phyloP scores from a whole-genome alignment of 805 yeast genomes.

The Candida chilensis region DNA sequence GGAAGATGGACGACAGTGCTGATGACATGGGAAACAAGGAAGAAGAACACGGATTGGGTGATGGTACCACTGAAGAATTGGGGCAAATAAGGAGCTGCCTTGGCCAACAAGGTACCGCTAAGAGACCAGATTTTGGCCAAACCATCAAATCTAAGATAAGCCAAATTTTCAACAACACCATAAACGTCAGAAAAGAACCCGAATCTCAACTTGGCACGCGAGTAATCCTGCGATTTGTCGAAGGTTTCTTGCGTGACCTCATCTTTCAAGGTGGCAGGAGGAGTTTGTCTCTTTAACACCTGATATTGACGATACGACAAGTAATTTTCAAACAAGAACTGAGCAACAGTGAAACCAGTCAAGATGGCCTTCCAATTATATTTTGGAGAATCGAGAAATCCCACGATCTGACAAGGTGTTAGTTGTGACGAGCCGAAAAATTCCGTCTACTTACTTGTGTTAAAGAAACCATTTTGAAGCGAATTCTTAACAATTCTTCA shows the following conservation, averaged over 20 bases:
- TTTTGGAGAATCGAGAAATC: constrained; percentile 52
- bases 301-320: constrained; percentile 71
- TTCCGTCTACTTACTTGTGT: background rate
- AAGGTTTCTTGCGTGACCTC: constrained; percentile 70
- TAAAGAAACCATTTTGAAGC: constrained; percentile 2
- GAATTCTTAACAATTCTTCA: too few species aligned
- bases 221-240: constrained; percentile 67
- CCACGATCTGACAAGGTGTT: constrained; percentile 28
- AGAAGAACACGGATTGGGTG: constrained; percentile 59
- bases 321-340: constrained; percentile 67
- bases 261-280: constrained; percentile 63
- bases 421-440: too few species aligned
- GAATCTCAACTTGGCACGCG: constrained; percentile 70
- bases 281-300: constrained; percentile 42
- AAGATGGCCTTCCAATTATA: constrained; percentile 78
- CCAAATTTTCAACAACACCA: constrained; percentile 45
- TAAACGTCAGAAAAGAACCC: constrained; percentile 45
- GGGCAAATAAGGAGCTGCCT: constrained; percentile 31
- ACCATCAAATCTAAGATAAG: constrained; percentile 48
- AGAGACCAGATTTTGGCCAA: constrained; percentile 26
- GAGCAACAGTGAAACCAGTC: constrained; percentile 65
- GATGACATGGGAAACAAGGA: constrained; percentile 43
- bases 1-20: constrained; percentile 58
- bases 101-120: constrained; percentile 56
- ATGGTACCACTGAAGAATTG: constrained; percentile 43